Percentiles rank a stretch among this genome's conserved stretches.
Evolutionary conservation across 352 stramenopile genomes (phyloP).

Genomic region (Globisporangium takayamanum): DNA sequence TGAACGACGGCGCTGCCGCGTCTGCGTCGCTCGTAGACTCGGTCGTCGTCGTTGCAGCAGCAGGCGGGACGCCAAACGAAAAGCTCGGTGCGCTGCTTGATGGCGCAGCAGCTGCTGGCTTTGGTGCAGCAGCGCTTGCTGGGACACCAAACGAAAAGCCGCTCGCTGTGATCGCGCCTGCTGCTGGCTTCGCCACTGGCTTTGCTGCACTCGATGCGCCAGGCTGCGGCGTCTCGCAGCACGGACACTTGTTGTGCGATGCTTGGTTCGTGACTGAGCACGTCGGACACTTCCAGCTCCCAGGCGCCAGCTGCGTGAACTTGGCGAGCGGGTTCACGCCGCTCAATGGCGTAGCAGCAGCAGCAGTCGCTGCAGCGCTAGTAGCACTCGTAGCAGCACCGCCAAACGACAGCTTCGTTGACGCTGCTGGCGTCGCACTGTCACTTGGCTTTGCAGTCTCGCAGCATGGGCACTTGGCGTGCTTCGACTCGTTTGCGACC

Average conservation of each 20-base stretch:
- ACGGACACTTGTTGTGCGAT: conserved; percentile 63
- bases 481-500: conserved; percentile 51
- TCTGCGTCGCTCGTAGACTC: conserved; percentile 13
- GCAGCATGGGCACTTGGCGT: conserved; percentile 75
- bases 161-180: conserved; percentile 9
- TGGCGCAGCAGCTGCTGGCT: conserved; percentile 1
- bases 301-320: conserved; percentile 60
- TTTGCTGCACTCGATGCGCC: conserved; percentile 4
- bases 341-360: conserved; percentile 7
- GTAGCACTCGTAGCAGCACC: no score
- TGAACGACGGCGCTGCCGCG: conserved; percentile 31
- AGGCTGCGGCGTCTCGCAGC: conserved; percentile 64
- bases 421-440: conserved; percentile 6
- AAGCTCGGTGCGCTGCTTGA: conserved; percentile 16
- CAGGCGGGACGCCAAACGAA: conserved; percentile 19
- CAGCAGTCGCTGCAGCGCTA: background rate
- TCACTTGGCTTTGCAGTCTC: conserved; percentile 46
- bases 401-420: conserved; percentile 1
- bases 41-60: background rate
- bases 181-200: background rate
- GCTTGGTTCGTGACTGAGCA: conserved; percentile 65
- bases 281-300: conserved; percentile 78
- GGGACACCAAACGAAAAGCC: conserved; percentile 27
- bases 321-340: conserved; percentile 20
- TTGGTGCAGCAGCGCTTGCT: conserved; percentile 3